Base-by-base conservation (phyloP, 2,329 filamentous ascomycete genomes). In the Penicillium sp. region DNA sequence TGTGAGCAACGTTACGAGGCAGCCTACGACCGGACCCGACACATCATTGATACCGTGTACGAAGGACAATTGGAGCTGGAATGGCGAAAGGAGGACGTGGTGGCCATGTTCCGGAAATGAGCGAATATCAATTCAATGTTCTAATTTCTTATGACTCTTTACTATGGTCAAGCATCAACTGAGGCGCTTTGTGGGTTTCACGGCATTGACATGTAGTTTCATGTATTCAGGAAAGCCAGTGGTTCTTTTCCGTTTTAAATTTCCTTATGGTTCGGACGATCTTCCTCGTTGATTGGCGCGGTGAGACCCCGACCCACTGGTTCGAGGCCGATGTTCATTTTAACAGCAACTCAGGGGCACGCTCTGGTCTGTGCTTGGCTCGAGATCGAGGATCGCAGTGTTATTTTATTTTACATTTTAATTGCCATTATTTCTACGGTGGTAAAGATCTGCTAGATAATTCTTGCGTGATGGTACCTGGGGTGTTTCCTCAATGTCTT, bases 1-100 rank as follows among this genome's bases (percentile, higher is more conserved):
- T 87, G 85, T 61, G 84, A 87, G 71, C 72, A 72, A 35, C 79
- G 79, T 42, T 88, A 88, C 66, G 75, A 79, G 45, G 75, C 79
- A 49, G 77, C 81, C 2, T 76, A 82, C 54, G 84, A 87, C 57
- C 74, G 84, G 27, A 76, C 76, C 45, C 74, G 72, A 57, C 71
- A 69, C 50, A 68, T 82, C 43, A 71, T 81, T 54, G 74, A 75
- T 49, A 69, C 69, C 19, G 75, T 80, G 8, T 81, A 81, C 48
- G 78, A 79, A 49, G 74, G 74, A 11, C 71, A 76, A 56, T 58
- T 81, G 66, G 78, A 81, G 42, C 68, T 79, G 51, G 78, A 80
- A 26, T 80, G 78, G 78, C 72, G 72, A 52, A 77, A 76, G 69
- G 78, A 80, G 62, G 78, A 81, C 50, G 72, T 71, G 16, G 63